Evolutionary conservation across 2,329 filamentous ascomycete species (phyloP).

Genomic region (Sclerotinia minor): DNA sequence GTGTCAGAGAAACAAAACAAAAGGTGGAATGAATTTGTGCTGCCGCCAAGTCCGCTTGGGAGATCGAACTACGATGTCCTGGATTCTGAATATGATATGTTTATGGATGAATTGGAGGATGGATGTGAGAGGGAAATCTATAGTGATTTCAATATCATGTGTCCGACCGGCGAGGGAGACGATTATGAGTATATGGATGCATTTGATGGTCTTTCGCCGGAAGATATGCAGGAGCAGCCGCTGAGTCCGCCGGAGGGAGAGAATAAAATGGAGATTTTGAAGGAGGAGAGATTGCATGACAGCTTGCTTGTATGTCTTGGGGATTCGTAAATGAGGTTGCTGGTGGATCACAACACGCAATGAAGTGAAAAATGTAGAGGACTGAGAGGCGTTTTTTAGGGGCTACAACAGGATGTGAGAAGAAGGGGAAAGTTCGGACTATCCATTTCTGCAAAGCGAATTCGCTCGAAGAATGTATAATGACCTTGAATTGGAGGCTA

Average conservation of each 20-base stretch:
- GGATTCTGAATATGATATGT: conserved; percentile 40
- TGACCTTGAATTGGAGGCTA: conserved; percentile 27
- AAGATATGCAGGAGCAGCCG: conserved; percentile 37
- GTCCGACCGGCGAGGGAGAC: conserved; percentile 32
- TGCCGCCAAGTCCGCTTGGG: conserved; percentile 41
- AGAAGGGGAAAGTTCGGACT: conserved; percentile 24
- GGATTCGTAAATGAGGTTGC: conserved; percentile 37
- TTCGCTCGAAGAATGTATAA: background rate
- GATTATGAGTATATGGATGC: conserved; percentile 42
- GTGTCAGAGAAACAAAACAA: conserved; percentile 35
- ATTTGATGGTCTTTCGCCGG: conserved; percentile 39
- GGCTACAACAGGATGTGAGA: background rate
- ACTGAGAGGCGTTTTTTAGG: too few species aligned
- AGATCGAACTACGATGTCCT: conserved; percentile 42
- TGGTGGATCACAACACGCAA: background rate
- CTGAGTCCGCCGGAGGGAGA: conserved; percentile 36
- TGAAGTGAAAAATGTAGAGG: background rate
- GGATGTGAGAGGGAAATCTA: conserved; percentile 34
- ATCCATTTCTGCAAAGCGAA: background rate
- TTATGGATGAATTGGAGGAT: conserved; percentile 8
- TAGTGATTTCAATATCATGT: conserved; percentile 42
- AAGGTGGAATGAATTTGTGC: conserved; percentile 34
- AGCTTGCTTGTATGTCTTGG: conserved; percentile 34
- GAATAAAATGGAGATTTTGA: conserved; percentile 38
- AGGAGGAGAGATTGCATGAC: conserved; percentile 36